A percentile compares a stretch with the other conserved stretches of the same genome.
These are phyloP conservation scores for Alloteropsis semialata DNA, from an alignment of 176 grass and related monocot genomes.

Conservation along the genomic window DNA sequence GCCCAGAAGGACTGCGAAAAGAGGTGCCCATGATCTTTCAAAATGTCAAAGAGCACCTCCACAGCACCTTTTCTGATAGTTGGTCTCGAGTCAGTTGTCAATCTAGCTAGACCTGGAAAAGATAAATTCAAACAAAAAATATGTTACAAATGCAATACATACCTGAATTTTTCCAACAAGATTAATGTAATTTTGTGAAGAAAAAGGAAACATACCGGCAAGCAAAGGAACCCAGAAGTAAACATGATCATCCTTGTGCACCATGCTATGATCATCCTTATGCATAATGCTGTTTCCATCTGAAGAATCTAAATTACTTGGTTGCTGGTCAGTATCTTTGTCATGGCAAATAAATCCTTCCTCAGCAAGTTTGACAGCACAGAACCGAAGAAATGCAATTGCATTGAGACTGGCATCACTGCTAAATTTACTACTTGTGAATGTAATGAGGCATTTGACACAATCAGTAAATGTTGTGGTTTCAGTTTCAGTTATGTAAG, in stretches of 20 bases:
- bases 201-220: constrained; percentile 51
- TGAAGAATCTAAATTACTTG: constrained; percentile 54
- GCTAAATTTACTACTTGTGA: constrained; percentile 98
- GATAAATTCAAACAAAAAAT: background rate
- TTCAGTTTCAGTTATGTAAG: constrained; percentile 99
- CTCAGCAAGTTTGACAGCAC: constrained; percentile 93
- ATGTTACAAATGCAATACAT: constrained; percentile 17
- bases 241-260: constrained; percentile 83
- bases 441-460: constrained; percentile 95
- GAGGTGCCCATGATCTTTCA: constrained; percentile 88
- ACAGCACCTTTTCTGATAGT: constrained; percentile 94
- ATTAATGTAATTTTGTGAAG: constrained; percentile 11
- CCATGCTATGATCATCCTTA: constrained; percentile 70
- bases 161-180: constrained; percentile 12
- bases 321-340: constrained; percentile 47
- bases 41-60: constrained; percentile 96
- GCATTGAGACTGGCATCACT: constrained; percentile 97
- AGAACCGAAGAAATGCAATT: constrained; percentile 98
- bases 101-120: constrained; percentile 80
- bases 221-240: constrained; percentile 97
- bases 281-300: constrained; percentile 36
- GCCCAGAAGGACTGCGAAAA: constrained; percentile 81
- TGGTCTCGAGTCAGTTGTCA: constrained; percentile 83
- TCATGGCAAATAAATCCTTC: constrained; percentile 71
- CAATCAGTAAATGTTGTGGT: constrained; percentile 95